phyloP scores from a whole-genome alignment of 1,284 basidiomycete genomes.

The Tilletia horrida region DNA sequence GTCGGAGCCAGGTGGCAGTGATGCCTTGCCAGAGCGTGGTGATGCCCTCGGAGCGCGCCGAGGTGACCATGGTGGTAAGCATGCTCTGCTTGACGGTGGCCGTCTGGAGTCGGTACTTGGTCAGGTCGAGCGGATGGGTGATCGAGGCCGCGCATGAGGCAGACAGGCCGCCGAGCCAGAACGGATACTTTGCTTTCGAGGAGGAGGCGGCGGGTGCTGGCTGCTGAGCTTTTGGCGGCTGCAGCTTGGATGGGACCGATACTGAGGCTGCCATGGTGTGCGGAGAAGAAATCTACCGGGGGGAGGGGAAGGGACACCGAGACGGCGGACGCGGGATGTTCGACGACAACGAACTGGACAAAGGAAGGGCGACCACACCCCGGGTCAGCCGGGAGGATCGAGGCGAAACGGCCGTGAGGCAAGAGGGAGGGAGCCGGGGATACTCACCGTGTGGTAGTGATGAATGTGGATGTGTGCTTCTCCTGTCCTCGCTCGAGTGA shows the following conservation, averaged over 20 bases:
- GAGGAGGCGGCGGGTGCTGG: conserved; percentile 1
- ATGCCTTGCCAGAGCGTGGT: conserved; percentile 26
- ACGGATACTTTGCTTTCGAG: conserved; percentile 32
- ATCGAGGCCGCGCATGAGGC: conserved; percentile 36
- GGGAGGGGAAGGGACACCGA: neutral
- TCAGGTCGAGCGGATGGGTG: conserved; percentile 30
- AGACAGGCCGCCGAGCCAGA: conserved; percentile 50
- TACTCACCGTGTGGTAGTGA: too few relatives aligned
- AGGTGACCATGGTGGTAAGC: conserved; percentile 22
- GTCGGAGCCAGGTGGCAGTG: conserved; percentile 25
- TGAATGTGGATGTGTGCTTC: too few relatives aligned
- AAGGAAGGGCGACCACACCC: too few relatives aligned
- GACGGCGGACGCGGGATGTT: too few relatives aligned
- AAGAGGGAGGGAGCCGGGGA: too few relatives aligned
- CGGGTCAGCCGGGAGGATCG: too few relatives aligned
- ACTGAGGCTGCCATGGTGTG: neutral
- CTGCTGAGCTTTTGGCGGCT: neutral
- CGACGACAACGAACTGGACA: too few relatives aligned
- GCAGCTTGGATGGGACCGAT: neutral
- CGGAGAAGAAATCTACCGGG: neutral
- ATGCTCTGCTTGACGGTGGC: conserved; percentile 23
- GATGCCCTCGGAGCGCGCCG: conserved; percentile 22
- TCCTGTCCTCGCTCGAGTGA: too few relatives aligned
- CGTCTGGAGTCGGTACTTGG: conserved; percentile 29
- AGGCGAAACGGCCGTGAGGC: too few relatives aligned